Evolutionary conservation across 2,329 filamentous ascomycete species (phyloP).

Genomic region (Aspergillus ustus): DNA sequence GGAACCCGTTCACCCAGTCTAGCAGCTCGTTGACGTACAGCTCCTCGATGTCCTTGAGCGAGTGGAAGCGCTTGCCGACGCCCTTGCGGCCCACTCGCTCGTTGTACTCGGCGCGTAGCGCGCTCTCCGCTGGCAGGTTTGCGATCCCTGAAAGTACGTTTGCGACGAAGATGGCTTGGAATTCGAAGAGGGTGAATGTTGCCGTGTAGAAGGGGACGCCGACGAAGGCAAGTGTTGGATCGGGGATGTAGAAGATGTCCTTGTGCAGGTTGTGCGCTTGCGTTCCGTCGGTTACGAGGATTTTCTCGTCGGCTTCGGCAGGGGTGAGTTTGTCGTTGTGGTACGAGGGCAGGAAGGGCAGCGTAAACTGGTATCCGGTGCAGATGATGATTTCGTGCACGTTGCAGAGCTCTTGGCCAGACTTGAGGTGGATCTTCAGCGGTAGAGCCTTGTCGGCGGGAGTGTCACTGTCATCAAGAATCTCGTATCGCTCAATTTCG

Average conservation of each 20-base stretch:
- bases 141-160: constrained; percentile 60
- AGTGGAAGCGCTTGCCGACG: constrained; percentile 42
- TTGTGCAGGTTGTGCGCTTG: constrained; percentile 70
- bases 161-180: constrained; percentile 67
- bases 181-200: constrained; percentile 72
- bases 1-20: constrained; percentile 40
- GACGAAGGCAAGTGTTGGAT: constrained; percentile 67
- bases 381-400: constrained; percentile 68
- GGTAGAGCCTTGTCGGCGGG: constrained; percentile 49
- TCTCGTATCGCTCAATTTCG: constrained; percentile 56
- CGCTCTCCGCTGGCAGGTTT: constrained; percentile 50
- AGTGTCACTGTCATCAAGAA: neutral
- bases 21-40: constrained; percentile 40
- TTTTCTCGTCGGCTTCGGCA: constrained; percentile 55
- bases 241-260: constrained; percentile 73
- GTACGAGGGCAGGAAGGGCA: constrained; percentile 65
- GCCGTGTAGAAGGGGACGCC: constrained; percentile 69
- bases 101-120: constrained; percentile 43
- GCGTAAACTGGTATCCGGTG: constrained; percentile 71
- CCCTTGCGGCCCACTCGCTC: constrained; percentile 33
- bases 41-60: constrained; percentile 40
- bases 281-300: constrained; percentile 67
- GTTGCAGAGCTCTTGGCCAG: constrained; percentile 56
- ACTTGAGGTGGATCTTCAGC: constrained; percentile 56
- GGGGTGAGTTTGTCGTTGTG: constrained; percentile 51